Percentiles rank a stretch among this genome's conserved stretches.
These are phyloP conservation scores for Beauveria sp. DNA, from an alignment of 2,329 filamentous ascomycete genomes.

Conservation along the genomic window DNA sequence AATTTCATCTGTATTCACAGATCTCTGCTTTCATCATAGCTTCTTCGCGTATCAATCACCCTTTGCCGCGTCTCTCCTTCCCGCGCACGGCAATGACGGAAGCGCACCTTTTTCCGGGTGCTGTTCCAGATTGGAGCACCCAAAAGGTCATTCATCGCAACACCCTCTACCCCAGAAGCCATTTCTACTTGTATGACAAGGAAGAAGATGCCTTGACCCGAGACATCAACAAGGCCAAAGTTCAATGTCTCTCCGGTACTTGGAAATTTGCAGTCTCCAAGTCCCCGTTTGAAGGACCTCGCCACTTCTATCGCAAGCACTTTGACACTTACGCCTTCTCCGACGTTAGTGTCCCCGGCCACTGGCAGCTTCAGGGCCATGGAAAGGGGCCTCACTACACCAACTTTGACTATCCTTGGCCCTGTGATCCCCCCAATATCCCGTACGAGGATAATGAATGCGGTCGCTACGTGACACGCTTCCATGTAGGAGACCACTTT, in stretches of 20 bases:
- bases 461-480: slow-evolving; percentile 54
- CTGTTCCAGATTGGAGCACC: slow-evolving; percentile 53
- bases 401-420: slow-evolving; percentile 60
- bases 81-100: not conserved
- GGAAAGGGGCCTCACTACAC: slow-evolving; percentile 61
- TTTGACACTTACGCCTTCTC: slow-evolving; percentile 27
- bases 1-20: not conserved
- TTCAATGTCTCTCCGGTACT: slow-evolving; percentile 40
- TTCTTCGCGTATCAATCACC: not conserved
- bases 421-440: slow-evolving; percentile 57
- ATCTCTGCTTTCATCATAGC: not conserved
- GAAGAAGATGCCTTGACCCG: slow-evolving; percentile 40
- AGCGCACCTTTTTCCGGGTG: slow-evolving; percentile 14
- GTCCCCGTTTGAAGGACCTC: slow-evolving; percentile 38
- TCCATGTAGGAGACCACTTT: slow-evolving; percentile 41
- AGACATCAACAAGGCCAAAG: slow-evolving; percentile 31
- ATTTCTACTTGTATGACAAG: slow-evolving; percentile 46
- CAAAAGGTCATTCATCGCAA: slow-evolving; percentile 52
- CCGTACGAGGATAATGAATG: slow-evolving; percentile 58
- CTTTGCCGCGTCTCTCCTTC: not conserved
- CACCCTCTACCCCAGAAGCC: slow-evolving; percentile 47
- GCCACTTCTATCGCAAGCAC: slow-evolving; percentile 28
- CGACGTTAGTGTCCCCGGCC: slow-evolving; percentile 54
- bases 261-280: slow-evolving; percentile 46
- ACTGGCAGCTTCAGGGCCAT: slow-evolving; percentile 65